Conservation (phyloP, 1,284 basidiomycete species). For the Trametes sp. region DNA sequence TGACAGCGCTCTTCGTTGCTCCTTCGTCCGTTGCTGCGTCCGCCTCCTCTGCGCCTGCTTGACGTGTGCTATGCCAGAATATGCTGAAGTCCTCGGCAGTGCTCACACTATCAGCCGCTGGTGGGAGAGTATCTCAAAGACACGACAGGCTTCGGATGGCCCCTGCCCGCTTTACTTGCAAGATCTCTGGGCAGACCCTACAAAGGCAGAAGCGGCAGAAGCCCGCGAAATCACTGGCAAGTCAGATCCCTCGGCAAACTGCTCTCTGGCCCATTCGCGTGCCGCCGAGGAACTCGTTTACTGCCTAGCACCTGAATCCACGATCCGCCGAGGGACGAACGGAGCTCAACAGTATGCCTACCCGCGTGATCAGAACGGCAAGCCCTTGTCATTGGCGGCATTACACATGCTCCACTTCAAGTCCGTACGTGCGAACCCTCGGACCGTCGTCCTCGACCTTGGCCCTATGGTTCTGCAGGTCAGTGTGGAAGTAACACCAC, state of each 20-base stretch:
- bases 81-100: not conserved
- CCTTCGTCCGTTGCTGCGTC: no score
- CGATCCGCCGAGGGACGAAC: not conserved
- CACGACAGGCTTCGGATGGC: no score
- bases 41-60: no score
- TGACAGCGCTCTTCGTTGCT: no score
- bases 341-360: not conserved
- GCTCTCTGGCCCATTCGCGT: not conserved
- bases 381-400: not conserved
- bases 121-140: not conserved
- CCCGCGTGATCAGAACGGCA: not conserved
- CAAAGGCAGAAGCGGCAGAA: not conserved
- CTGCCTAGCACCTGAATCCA: not conserved
- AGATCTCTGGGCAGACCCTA: not conserved
- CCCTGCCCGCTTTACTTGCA: not conserved
- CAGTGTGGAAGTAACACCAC: no score
- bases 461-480: not conserved
- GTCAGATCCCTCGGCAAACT: no score
- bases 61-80: not conserved
- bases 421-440: not conserved
- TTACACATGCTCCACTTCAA: not conserved
- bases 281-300: not conserved
- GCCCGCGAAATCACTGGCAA: not conserved
- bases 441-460: not conserved
- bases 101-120: not conserved